These are phyloP conservation scores for Saccharomycopsis schoenii DNA, from an alignment of 805 yeast genomes.

Conservation along the genomic window DNA sequence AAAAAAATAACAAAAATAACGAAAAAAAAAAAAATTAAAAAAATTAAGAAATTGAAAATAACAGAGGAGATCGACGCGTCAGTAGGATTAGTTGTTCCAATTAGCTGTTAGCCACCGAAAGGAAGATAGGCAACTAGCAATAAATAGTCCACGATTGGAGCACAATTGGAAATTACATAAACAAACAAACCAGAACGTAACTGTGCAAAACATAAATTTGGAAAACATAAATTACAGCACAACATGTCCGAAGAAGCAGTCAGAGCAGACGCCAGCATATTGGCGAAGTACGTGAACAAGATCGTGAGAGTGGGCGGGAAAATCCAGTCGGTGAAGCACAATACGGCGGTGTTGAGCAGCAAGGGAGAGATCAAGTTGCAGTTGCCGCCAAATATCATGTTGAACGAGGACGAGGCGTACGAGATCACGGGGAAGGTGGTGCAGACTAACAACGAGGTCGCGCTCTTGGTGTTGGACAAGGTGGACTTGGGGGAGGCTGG, in stretches of 20 bases:
- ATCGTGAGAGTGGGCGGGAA: conserved; percentile 16
- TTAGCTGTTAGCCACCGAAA: too few species aligned
- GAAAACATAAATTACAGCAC: neutral
- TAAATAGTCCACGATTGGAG: too few species aligned
- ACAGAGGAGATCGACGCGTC: too few species aligned
- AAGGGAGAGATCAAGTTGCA: conserved; percentile 9
- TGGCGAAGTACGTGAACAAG: conserved; percentile 3
- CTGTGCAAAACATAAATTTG: too few species aligned
- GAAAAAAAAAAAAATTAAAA: too few species aligned
- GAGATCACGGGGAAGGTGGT: conserved; percentile 15
- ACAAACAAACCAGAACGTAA: neutral
- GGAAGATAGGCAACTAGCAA: too few species aligned
- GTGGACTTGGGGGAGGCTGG: conserved; percentile 4
- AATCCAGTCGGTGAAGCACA: conserved; percentile 2
- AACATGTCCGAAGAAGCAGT: conserved; percentile 11
- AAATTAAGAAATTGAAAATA: too few species aligned
- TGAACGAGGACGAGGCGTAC: conserved; percentile 11
- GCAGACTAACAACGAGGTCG: conserved; percentile 1
- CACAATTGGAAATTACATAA: too few species aligned
- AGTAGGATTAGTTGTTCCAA: too few species aligned
- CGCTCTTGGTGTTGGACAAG: conserved; percentile 8
- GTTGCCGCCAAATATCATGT: conserved; percentile 10
- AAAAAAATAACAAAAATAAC: too few species aligned
- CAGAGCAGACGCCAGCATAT: conserved; percentile 12
- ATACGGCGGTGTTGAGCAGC: conserved; percentile 7